Percentiles rank a stretch among this genome's conserved stretches.
These are phyloP conservation scores for Syzygium syzygioides DNA, from an alignment of 441 rosid genomes.

Conservation along the genomic window DNA sequence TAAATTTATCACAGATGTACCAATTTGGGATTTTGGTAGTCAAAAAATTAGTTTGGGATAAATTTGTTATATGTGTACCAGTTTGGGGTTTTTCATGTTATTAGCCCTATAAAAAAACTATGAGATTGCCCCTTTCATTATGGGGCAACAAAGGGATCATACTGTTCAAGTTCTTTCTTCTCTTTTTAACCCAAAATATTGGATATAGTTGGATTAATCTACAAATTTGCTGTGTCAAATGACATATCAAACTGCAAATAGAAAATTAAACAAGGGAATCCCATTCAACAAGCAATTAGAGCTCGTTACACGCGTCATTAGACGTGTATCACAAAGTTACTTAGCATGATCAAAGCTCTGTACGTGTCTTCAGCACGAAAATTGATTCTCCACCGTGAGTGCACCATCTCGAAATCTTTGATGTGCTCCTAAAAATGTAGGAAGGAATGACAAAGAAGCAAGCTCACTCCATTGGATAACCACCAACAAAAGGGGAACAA, in stretches of 20 bases:
- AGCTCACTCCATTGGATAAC: neutral
- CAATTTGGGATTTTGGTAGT: no score
- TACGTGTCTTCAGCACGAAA: neutral
- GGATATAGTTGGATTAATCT: neutral
- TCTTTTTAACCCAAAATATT: neutral
- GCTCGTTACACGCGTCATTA: neutral
- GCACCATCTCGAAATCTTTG: neutral
- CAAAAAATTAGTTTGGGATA: no score
- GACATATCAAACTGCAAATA: neutral
- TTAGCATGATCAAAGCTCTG: neutral
- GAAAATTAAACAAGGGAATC: neutral
- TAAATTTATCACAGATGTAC: no score
- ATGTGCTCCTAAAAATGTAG: neutral
- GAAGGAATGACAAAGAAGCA: neutral
- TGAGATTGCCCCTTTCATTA: neutral
- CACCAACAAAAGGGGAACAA: constrained; percentile 11
- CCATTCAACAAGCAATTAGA: no score
- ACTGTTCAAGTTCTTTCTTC: neutral
- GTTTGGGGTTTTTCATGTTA: no score
- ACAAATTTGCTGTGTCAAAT: neutral
- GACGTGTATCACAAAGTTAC: neutral
- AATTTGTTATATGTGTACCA: no score
- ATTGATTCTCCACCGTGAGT: neutral
- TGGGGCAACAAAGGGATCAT: neutral
- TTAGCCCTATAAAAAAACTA: no score